Conservation (phyloP, 768 basidiomycete genomes). For the Rhizopogon sp. region DNA sequence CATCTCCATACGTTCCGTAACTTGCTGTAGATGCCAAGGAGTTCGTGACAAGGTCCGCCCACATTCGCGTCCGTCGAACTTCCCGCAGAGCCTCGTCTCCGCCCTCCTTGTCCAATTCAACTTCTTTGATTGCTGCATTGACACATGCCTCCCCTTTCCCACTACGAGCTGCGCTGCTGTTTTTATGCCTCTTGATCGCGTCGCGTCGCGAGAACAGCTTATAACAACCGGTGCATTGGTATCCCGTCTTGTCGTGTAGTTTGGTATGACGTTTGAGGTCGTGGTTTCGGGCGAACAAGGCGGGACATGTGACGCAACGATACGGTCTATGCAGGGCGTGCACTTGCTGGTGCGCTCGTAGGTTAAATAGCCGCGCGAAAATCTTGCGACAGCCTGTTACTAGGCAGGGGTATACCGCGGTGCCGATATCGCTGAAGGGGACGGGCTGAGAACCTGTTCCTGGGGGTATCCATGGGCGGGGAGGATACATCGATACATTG, state of each 20-base stretch:
- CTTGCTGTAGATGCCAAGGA: slow-evolving; percentile 7
- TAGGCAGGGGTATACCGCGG: slow-evolving; percentile 80
- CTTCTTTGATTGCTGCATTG: slow-evolving; percentile 56
- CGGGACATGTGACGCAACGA: slow-evolving; percentile 60
- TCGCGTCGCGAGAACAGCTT: slow-evolving; percentile 76
- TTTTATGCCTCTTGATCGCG: slow-evolving; percentile 75
- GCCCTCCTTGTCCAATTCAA: slow-evolving; percentile 40
- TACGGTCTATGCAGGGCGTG: slow-evolving; percentile 65
- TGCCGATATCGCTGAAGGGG: slow-evolving; percentile 49
- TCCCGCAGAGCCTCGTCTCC: slow-evolving; percentile 40
- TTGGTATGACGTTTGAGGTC: slow-evolving; percentile 76
- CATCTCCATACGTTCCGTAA: slow-evolving; percentile 12
- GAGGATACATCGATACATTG: slow-evolving; percentile 29
- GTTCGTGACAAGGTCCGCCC: slow-evolving; percentile 54
- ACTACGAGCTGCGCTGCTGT: slow-evolving; percentile 47
- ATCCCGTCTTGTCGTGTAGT: slow-evolving; percentile 68
- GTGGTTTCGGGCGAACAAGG: slow-evolving; percentile 74
- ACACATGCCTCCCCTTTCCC: slow-evolving; percentile 49
- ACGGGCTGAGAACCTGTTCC: slow-evolving; percentile 16
- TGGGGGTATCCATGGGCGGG: slow-evolving; percentile 25
- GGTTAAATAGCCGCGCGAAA: slow-evolving; percentile 63
- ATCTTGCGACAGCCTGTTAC: slow-evolving; percentile 58
- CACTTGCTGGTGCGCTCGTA: slow-evolving; percentile 66
- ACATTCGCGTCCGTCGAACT: slow-evolving; percentile 56
- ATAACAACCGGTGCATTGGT: slow-evolving; percentile 68